Evolutionary conservation across 768 basidiomycete species (phyloP).

Genomic region (Serendipita indica): DNA sequence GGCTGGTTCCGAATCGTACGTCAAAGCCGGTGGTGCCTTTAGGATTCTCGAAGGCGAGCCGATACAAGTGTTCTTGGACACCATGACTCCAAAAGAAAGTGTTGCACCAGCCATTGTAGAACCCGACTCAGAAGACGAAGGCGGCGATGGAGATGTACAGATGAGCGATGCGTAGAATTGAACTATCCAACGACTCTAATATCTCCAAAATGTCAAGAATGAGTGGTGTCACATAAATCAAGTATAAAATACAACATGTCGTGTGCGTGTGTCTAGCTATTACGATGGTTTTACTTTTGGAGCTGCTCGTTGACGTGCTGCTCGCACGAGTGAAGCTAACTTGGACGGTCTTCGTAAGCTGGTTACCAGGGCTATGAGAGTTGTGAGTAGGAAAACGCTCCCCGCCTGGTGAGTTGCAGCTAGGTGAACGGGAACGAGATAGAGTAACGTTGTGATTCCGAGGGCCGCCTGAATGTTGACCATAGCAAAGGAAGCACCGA

Average conservation of each 20-base stretch:
- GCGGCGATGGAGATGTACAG: constrained; percentile 65
- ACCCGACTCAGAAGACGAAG: constrained; percentile 26
- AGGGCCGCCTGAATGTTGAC: constrained; percentile 70
- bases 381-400: constrained; percentile 72
- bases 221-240: constrained; percentile 6
- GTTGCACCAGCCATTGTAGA: constrained; percentile 18
- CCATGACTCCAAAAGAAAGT: constrained; percentile 58
- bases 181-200: constrained; percentile 10
- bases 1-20: constrained; percentile 40
- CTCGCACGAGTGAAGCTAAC: constrained; percentile 35
- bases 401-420: constrained; percentile 94
- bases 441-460: constrained; percentile 69
- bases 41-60: constrained; percentile 75
- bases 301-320: neutral
- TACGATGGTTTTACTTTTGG: neutral
- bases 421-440: constrained; percentile 82
- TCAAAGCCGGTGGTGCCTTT: constrained; percentile 46
- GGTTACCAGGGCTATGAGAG: constrained; percentile 62
- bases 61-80: constrained; percentile 58
- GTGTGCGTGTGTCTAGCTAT: neutral
- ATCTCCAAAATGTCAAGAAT: neutral
- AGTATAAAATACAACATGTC: constrained; percentile 9
- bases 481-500: constrained; percentile 53
- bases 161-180: constrained; percentile 40
- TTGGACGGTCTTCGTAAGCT: constrained; percentile 53